A percentile compares a stretch with the other conserved stretches of the same genome.
These are phyloP conservation scores for Erysimum cheiri DNA, from an alignment of 441 rosid species.

Conservation along the genomic window DNA sequence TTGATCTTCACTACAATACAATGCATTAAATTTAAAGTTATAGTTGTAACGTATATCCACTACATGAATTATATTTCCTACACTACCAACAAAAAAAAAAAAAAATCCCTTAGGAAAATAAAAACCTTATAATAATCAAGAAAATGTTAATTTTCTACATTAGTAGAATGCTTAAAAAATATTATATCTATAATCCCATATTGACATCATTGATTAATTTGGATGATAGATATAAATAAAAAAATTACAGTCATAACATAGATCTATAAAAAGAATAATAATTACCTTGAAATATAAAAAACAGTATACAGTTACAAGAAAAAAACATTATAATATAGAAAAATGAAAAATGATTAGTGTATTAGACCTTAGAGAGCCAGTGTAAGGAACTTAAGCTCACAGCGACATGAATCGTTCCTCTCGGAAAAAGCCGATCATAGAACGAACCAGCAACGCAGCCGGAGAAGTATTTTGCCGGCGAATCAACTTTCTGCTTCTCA, in stretches of 20 bases:
- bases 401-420: constrained; percentile 54
- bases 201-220: not conserved
- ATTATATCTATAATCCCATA: not conserved
- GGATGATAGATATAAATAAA: not conserved
- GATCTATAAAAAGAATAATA: not conserved
- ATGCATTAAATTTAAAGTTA: not conserved
- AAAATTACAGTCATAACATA: no score
- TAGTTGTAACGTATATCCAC: not conserved
- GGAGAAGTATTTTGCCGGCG: constrained; percentile 45
- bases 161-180: not conserved
- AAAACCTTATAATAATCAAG: not conserved
- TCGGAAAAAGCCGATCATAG: constrained; percentile 56
- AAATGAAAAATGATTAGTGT: not conserved
- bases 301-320: not conserved
- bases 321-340: constrained; percentile 2
- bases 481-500: constrained; percentile 24
- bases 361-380: constrained; percentile 62
- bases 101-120: not conserved
- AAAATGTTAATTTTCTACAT: not conserved
- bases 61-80: not conserved
- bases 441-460: constrained; percentile 64
- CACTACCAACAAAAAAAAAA: not conserved
- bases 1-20: not conserved
- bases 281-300: not conserved
- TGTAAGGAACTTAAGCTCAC: constrained; percentile 65